Conservation (phyloP, 768 basidiomycete genomes). For the Termitomyces sp. region DNA sequence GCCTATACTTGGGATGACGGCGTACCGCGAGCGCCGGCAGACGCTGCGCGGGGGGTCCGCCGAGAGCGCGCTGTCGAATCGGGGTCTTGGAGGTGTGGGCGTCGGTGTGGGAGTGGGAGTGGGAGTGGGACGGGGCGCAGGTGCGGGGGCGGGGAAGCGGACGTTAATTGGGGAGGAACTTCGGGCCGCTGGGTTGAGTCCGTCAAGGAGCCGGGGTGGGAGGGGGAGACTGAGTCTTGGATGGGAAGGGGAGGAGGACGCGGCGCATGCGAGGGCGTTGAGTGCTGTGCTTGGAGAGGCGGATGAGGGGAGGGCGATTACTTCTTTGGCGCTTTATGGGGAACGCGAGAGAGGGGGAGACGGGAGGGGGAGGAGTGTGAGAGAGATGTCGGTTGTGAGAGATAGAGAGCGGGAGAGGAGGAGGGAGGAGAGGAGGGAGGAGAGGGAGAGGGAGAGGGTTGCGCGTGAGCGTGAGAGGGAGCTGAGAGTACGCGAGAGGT, state of each 20-base stretch:
- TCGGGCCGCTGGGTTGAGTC: slow-evolving; percentile 62
- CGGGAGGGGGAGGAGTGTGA: not conserved
- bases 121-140: no score
- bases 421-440: slow-evolving; percentile 10
- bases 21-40: slow-evolving; percentile 45
- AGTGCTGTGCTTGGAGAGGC: not conserved
- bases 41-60: slow-evolving; percentile 61
- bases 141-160: slow-evolving; percentile 34
- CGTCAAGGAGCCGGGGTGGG: slow-evolving; percentile 22
- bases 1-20: slow-evolving; percentile 15
- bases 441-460: not conserved
- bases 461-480: not conserved
- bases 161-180: slow-evolving; percentile 65
- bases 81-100: slow-evolving; percentile 13
- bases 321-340: slow-evolving; percentile 51
- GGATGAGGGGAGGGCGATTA: slow-evolving; percentile 35
- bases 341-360: not conserved
- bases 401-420: not conserved
- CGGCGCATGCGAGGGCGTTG: slow-evolving; percentile 5
- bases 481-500: slow-evolving; percentile 12
- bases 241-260: slow-evolving; percentile 8
- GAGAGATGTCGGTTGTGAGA: not conserved
- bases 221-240: slow-evolving; percentile 9
- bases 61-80: slow-evolving; percentile 48
- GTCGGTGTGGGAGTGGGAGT: not conserved